These are phyloP conservation scores for Daldinia vernicosa DNA, from an alignment of 495 filamentous ascomycete genomes.

Conservation along the genomic window DNA sequence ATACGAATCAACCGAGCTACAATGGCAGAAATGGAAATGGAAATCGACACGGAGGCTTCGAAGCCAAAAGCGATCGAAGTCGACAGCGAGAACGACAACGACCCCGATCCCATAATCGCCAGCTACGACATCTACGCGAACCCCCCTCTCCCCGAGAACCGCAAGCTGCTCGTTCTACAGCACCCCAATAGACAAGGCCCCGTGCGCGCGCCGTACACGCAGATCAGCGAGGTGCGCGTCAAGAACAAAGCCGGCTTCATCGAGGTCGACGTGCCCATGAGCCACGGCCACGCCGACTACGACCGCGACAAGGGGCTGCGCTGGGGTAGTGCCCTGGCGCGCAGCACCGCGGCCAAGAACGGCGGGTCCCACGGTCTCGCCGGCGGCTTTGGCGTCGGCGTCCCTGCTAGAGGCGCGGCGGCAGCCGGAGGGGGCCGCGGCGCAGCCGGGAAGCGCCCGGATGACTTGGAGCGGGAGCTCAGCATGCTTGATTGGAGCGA, in stretches of 20 bases:
- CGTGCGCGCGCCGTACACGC: conserved; percentile 38
- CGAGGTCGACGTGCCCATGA: conserved; percentile 59
- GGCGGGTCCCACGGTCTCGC: conserved; percentile 58
- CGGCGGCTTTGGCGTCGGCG: conserved; percentile 58
- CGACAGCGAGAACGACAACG: conserved; percentile 5
- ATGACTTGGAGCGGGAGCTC: conserved; percentile 43
- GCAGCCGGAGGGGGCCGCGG: conserved; percentile 29
- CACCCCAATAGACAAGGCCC: conserved; percentile 53
- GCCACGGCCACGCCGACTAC: conserved; percentile 51
- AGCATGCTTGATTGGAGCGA: conserved; percentile 55
- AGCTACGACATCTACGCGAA: conserved; percentile 60
- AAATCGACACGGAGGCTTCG: not conserved
- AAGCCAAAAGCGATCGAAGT: conserved; percentile 8
- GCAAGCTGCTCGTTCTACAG: conserved; percentile 56
- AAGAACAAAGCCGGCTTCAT: conserved; percentile 57
- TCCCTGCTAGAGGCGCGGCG: conserved; percentile 6
- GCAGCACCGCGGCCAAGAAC: conserved; percentile 55
- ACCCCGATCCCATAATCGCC: conserved; percentile 56
- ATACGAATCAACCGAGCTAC: not conserved
- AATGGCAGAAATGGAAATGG: conserved; percentile 19
- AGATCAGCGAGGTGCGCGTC: conserved; percentile 51
- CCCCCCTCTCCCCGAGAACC: conserved; percentile 51
- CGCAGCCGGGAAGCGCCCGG: conserved; percentile 27
- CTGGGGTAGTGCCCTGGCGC: conserved; percentile 54
- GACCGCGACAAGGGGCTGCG: conserved; percentile 58